phyloP scores from a whole-genome alignment of 176 grass and related monocot species.

The Bonia amplexicaulis region DNA sequence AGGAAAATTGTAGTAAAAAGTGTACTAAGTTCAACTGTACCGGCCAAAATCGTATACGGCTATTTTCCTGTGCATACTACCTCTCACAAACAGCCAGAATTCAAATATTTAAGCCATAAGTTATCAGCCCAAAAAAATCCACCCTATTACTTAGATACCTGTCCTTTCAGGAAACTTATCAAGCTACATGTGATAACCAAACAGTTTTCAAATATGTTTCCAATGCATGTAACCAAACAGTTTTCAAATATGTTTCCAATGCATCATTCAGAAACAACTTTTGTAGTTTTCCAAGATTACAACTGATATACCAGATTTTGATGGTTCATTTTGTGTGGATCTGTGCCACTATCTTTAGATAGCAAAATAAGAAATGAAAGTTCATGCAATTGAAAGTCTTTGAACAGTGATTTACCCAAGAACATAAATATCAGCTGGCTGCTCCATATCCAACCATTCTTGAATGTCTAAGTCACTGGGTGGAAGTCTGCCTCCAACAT shows the following conservation, averaged over 20 bases:
- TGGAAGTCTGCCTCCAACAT: conserved; percentile 73
- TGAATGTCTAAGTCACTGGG: conserved; percentile 63
- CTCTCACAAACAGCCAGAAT: too few species aligned
- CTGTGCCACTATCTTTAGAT: background rate
- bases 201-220: conserved; percentile 1
- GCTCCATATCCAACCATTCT: conserved; percentile 86
- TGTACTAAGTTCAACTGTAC: too few species aligned
- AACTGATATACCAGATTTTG: background rate
- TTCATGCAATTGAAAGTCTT: background rate
- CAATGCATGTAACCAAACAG: background rate
- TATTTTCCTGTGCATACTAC: too few species aligned
- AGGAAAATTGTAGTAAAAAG: too few species aligned
- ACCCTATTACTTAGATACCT: background rate
- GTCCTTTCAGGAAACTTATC: background rate
- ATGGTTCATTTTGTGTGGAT: too few species aligned
- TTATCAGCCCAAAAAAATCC: too few species aligned
- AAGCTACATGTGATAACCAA: background rate
- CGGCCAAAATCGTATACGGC: too few species aligned
- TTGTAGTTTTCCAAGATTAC: background rate
- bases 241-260: background rate
- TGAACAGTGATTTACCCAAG: conserved; percentile 56
- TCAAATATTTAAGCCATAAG: too few species aligned
- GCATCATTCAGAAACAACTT: background rate
- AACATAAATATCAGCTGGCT: conserved; percentile 93
- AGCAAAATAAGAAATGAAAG: background rate